Evolutionary conservation across 345 rosid genomes (phyloP).

Genomic region (Eucalyptus urophylla): DNA sequence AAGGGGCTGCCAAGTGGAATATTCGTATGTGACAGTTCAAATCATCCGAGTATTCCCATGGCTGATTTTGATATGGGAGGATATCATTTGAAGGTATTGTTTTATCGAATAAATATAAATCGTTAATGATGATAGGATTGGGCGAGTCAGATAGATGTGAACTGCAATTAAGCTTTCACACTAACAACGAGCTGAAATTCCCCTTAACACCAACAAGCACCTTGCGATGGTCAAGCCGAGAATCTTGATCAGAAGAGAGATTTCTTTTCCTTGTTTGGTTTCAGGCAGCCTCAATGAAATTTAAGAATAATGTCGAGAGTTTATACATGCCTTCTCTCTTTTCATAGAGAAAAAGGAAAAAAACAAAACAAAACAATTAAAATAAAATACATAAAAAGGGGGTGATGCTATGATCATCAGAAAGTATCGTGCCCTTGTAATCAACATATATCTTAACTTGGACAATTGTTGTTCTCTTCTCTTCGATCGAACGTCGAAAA

Average conservation of each 20-base stretch:
- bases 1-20: too few species aligned
- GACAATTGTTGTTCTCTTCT: neutral
- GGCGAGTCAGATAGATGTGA: neutral
- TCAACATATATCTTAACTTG: neutral
- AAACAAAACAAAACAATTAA: neutral
- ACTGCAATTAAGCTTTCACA: neutral
- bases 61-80: neutral
- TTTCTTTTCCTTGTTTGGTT: neutral
- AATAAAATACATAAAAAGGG: neutral
- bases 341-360: neutral
- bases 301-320: neutral
- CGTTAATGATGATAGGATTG: neutral
- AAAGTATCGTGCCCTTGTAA: neutral
- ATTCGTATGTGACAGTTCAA: too few species aligned
- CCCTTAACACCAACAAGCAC: neutral
- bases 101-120: neutral
- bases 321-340: neutral
- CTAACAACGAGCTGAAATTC: neutral
- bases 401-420: neutral
- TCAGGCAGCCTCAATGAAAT: neutral
- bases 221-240: neutral
- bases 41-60: too few species aligned
- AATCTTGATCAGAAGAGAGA: neutral
- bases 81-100: neutral
- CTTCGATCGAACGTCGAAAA: neutral